Conservation (phyloP, 257 asterid species). For the Primulina huaijiensis region DNA sequence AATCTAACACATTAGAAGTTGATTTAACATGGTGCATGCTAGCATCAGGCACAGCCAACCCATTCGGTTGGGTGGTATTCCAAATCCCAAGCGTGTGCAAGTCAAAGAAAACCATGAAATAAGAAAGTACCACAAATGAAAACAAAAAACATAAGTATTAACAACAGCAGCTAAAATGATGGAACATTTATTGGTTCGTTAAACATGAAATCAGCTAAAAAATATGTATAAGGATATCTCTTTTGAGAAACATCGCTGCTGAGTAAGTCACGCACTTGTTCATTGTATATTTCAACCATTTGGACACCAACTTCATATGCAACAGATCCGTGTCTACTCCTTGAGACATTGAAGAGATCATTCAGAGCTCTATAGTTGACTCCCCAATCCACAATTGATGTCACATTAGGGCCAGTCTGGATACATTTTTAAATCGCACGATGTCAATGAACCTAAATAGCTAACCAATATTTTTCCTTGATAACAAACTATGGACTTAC, state of each 20-base stretch:
- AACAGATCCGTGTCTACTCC: conserved; percentile 63
- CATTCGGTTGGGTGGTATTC: conserved; percentile 89
- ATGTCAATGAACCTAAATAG: conserved; percentile 20
- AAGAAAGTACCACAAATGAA: not conserved
- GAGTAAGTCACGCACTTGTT: conserved; percentile 94
- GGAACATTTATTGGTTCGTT: conserved; percentile 19
- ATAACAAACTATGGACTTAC: conserved; percentile 34
- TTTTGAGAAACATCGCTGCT: conserved; percentile 52
- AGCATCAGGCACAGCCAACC: conserved; percentile 95
- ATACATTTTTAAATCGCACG: conserved; percentile 23
- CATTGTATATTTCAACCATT: conserved; percentile 96
- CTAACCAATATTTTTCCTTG: conserved; percentile 8
- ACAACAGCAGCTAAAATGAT: not conserved
- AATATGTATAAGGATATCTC: conserved; percentile 71
- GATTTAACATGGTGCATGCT: conserved; percentile 88
- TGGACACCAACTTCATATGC: conserved; percentile 82
- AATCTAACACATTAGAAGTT: conserved; percentile 71
- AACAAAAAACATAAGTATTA: not conserved
- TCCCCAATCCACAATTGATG: conserved; percentile 86
- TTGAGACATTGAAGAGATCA: conserved; percentile 84
- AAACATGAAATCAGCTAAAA: conserved; percentile 3
- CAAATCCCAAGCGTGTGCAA: conserved; percentile 94
- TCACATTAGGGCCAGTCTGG: conserved; percentile 76
- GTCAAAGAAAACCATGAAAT: conserved; percentile 57
- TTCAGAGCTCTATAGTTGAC: conserved; percentile 92